Evolutionary conservation across 176 grass and related monocot genomes (phyloP).

Genomic region (Sorghum bicolor): DNA sequence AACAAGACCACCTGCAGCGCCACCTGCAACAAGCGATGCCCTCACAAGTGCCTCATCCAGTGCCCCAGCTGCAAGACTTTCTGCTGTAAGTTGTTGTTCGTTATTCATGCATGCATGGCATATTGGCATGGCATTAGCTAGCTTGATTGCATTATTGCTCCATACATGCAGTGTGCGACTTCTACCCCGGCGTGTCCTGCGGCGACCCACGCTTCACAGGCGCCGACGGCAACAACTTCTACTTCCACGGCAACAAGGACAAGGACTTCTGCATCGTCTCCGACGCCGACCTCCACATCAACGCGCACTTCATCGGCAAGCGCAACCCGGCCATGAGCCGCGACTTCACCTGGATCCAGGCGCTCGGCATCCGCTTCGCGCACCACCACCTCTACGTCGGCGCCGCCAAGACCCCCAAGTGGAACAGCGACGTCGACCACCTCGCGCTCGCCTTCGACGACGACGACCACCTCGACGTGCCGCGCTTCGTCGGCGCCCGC

Average conservation of each 20-base stretch:
- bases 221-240: slow-evolving; percentile 67
- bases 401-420: slow-evolving; percentile 32
- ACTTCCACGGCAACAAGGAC: slow-evolving; percentile 64
- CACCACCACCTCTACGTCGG: slow-evolving; percentile 39
- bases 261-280: slow-evolving; percentile 46
- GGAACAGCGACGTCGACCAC: slow-evolving; percentile 30
- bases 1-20: slow-evolving; percentile 2
- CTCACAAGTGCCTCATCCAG: background rate
- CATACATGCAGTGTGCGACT: slow-evolving; percentile 27
- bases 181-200: slow-evolving; percentile 32
- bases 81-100: background rate
- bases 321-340: slow-evolving; percentile 42
- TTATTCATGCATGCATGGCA: no score
- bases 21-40: slow-evolving; percentile 8
- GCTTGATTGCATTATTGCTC: no score
- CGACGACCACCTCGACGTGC: slow-evolving; percentile 10
- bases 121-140: no score
- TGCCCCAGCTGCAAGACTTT: slow-evolving; percentile 28
- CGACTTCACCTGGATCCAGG: slow-evolving; percentile 65
- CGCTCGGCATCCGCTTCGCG: slow-evolving; percentile 50
- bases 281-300: slow-evolving; percentile 49
- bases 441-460: slow-evolving; percentile 42
- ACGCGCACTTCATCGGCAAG: slow-evolving; percentile 63
- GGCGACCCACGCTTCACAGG: slow-evolving; percentile 58
- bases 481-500: background rate